Evolutionary conservation across 179 eudicot genomes (phyloP).

Genomic region (Silene vulgaris): DNA sequence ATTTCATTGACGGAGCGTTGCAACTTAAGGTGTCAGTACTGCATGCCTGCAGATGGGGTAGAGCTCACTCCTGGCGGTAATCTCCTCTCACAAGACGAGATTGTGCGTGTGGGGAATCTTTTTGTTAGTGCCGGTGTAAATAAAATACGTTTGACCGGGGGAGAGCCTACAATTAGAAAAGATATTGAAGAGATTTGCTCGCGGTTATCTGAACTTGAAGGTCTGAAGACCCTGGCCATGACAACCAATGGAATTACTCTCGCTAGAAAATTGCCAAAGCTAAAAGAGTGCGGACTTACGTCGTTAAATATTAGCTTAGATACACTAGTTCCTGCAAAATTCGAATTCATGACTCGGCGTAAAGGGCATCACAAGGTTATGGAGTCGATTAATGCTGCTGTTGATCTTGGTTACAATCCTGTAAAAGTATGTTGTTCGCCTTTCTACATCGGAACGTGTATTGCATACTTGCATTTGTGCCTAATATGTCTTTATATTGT

Average conservation of each 20-base stretch:
- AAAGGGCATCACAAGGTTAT: constrained; percentile 83
- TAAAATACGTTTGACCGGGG: constrained; percentile 93
- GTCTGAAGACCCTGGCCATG: constrained; percentile 73
- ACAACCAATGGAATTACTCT: constrained; percentile 86
- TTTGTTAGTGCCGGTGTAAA: constrained; percentile 79
- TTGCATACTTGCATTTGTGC: not conserved
- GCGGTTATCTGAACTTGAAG: constrained; percentile 60
- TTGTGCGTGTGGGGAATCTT: constrained; percentile 62
- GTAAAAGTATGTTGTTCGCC: constrained; percentile 58
- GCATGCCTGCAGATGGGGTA: constrained; percentile 95
- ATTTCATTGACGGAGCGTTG: constrained; percentile 93
- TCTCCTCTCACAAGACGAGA: constrained; percentile 66
- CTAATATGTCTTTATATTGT: not conserved
- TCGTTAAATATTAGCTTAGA: constrained; percentile 81
- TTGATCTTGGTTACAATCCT: constrained; percentile 71
- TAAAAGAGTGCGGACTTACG: constrained; percentile 69
- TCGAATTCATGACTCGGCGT: constrained; percentile 80
- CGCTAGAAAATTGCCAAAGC: constrained; percentile 75
- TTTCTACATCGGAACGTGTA: not conserved
- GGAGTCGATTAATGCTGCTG: constrained; percentile 68
- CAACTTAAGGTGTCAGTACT: constrained; percentile 91
- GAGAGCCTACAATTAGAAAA: constrained; percentile 87
- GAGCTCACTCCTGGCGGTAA: constrained; percentile 68
- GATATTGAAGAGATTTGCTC: constrained; percentile 84
- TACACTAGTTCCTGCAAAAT: constrained; percentile 73